These are phyloP conservation scores for Fusarium subglutinans DNA, from an alignment of 2,329 filamentous ascomycete species.

Conservation along the genomic window DNA sequence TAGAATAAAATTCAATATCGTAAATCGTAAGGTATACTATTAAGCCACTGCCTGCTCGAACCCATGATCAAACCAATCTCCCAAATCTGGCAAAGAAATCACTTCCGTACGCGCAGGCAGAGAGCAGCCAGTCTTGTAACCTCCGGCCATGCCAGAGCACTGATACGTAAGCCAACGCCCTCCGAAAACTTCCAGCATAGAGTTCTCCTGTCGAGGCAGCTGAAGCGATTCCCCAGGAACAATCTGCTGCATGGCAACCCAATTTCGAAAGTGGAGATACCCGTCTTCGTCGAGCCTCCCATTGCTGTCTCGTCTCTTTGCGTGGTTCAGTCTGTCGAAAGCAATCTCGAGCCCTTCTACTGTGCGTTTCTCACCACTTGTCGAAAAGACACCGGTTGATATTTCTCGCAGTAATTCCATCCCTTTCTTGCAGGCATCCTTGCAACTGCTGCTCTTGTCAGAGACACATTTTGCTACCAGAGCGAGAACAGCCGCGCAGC, in stretches of 20 bases:
- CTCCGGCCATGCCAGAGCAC: constrained; percentile 3
- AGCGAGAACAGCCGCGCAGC: constrained; percentile 29
- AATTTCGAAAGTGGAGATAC: constrained; percentile 34
- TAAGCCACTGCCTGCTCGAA: neutral
- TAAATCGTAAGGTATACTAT: neutral
- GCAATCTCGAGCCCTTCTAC: constrained; percentile 17
- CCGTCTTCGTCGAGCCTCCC: constrained; percentile 1
- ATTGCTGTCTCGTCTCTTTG: neutral
- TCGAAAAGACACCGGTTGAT: constrained; percentile 19
- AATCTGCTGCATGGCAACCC: constrained; percentile 34
- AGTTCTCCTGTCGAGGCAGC: constrained; percentile 5
- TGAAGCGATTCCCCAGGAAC: constrained; percentile 18
- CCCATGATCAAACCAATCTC: constrained; percentile 23
- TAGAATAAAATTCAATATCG: neutral
- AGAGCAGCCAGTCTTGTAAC: neutral
- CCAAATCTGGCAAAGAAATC: constrained; percentile 11
- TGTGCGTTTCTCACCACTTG: constrained; percentile 17
- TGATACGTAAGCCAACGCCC: neutral
- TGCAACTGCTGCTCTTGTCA: neutral
- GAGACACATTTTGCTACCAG: constrained; percentile 22
- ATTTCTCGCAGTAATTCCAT: constrained; percentile 21
- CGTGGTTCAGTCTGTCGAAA: constrained; percentile 6
- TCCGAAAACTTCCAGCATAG: neutral
- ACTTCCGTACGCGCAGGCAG: constrained; percentile 10
- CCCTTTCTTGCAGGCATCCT: constrained; percentile 15